A percentile compares a stretch with the other conserved stretches of the same genome.
Evolutionary conservation across 805 yeast genomes (phyloP).

Genomic region (Lachancea waltii): DNA sequence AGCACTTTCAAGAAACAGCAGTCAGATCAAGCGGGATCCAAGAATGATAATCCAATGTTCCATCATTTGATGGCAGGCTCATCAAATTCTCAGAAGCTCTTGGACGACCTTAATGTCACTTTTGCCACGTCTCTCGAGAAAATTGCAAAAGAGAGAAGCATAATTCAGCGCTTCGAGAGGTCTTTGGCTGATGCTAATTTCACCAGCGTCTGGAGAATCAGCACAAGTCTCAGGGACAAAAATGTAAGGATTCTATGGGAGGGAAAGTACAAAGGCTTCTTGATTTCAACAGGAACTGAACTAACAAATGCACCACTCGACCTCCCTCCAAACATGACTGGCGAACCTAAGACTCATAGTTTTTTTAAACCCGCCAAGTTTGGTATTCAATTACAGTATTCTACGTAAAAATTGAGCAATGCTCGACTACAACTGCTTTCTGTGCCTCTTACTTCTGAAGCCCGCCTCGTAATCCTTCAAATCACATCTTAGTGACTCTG

Average conservation of each 20-base stretch:
- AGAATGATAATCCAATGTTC: conserved; percentile 14
- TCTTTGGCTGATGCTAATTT: conserved; percentile 49
- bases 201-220: conserved; percentile 64
- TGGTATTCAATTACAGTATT: conserved; percentile 30
- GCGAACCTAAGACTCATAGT: conserved; percentile 1
- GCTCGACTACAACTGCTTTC: conserved; percentile 14
- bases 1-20: neutral
- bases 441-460: conserved; percentile 33
- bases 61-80: conserved; percentile 16
- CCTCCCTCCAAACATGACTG: conserved; percentile 4
- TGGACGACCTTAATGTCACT: conserved; percentile 26
- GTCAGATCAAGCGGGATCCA: neutral
- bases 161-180: conserved; percentile 45
- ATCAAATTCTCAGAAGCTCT: conserved; percentile 17
- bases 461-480: conserved; percentile 48
- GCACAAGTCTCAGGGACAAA: conserved; percentile 61
- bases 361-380: conserved; percentile 18
- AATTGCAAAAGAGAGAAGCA: conserved; percentile 34
- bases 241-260: conserved; percentile 74
- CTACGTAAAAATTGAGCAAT: conserved; percentile 14
- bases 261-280: conserved; percentile 73
- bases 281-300: conserved; percentile 68
- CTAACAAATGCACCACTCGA: conserved; percentile 23
- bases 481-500: conserved; percentile 56
- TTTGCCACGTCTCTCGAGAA: conserved; percentile 30